Evolutionary conservation across 176 grass and related monocot genomes (phyloP), one percentile per base, ranked within the genome.

Genomic region (Triticum turgidum): DNA sequence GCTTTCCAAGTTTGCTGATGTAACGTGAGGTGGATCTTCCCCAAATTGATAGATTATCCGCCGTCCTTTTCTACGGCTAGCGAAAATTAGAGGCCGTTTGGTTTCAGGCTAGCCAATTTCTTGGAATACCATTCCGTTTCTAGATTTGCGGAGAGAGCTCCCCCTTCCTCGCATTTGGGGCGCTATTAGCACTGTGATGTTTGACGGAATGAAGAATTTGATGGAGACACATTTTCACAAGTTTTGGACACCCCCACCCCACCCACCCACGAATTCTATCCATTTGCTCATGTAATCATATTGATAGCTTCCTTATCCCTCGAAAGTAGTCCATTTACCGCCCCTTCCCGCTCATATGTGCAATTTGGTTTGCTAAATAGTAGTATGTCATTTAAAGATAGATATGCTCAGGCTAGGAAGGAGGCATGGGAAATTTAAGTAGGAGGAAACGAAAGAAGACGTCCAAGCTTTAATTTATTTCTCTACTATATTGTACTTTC

Each of bases 341-440:
- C 11, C 4, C 11, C 51, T 76, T 84, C 49, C 62, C 54, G 22
- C 11, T 51, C 35, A 9, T n/a, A 74, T 68, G 66, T 41, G 22
- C 38, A 70, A 25, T 70, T 61, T 71, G 84, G 6, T 86, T 63
- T 62, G 52, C 33, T 70, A 64, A 29, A 63, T 30, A 51, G 47
- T 15, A 67, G 13, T 15, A 61, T 70, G 11, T 18, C 77, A 91
- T 56, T 73, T 47, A 82, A 82, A 39, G 66, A 77, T 61, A 81
- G 61, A 69, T 58, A 62, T 81, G 69, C 77, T 62, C 47, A 91
- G 70, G 51, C 30, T 85, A 38, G 52, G 22, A 82, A 81, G 77
- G 63, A 11, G 34, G 66, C 33, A 73, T 66, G 73, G 24, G 41
- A 71, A 52, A 65, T 12, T 47, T 86, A 18, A 73, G 51, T 70